Percentiles rank a stretch among this genome's conserved stretches.
Conservation (phyloP, 257 asterid species). For the Nicotiana tomentosiformis region DNA sequence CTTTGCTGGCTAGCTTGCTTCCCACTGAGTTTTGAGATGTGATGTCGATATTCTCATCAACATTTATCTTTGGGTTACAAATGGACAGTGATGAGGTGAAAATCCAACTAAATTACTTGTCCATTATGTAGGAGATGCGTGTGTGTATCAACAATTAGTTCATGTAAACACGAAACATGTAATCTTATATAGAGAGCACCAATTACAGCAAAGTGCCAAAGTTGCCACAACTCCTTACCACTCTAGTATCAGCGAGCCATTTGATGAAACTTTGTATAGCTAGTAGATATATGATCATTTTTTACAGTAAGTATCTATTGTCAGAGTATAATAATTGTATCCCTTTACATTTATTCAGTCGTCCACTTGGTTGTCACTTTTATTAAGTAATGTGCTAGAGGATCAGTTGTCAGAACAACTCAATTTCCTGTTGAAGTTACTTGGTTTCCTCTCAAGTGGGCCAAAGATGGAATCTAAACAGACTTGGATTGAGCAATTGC, state of each 20-base stretch:
- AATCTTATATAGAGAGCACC: neutral
- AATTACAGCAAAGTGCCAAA: neutral
- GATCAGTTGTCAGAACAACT: neutral
- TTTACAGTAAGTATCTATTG: neutral
- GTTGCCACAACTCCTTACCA: neutral
- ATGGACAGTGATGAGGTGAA: neutral
- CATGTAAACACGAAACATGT: neutral
- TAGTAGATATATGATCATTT: neutral
- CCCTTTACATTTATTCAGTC: neutral
- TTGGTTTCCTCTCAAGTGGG: neutral
- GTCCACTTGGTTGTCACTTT: neutral
- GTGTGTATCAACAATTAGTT: neutral
- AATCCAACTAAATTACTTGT: neutral
- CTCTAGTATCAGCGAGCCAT: neutral
- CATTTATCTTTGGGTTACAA: neutral
- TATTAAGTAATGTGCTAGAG: neutral
- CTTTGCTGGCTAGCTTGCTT: neutral
- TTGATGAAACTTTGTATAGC: neutral
- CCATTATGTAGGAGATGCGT: too few relatives aligned
- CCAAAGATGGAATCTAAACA: neutral
- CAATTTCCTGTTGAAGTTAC: neutral
- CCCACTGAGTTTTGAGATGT: neutral
- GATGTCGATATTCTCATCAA: neutral
- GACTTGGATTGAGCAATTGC: constrained; percentile 10
- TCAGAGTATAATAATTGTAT: neutral